These are phyloP conservation scores for Knoxdaviesia proteae DNA, from an alignment of 2,329 filamentous ascomycete species.

Conservation along the genomic window DNA sequence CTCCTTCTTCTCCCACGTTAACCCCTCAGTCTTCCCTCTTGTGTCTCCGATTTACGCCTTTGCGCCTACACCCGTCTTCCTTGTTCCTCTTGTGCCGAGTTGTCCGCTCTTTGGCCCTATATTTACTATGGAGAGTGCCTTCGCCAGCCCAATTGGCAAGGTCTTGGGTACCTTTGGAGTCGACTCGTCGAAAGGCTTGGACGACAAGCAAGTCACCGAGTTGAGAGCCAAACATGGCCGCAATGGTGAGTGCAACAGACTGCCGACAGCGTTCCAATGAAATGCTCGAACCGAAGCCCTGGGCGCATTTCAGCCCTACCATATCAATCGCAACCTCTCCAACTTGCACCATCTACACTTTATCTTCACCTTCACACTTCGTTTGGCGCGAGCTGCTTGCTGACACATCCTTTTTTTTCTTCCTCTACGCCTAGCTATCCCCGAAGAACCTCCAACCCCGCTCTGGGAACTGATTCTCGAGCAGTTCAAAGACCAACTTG, in stretches of 20 bases:
- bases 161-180: conserved; percentile 39
- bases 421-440: conserved; percentile 23
- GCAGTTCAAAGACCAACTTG: conserved; percentile 97
- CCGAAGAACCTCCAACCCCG: conserved; percentile 85
- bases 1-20: not conserved
- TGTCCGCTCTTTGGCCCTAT: no score
- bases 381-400: conserved; percentile 5
- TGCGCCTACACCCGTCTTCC: no score
- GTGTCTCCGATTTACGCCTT: not conserved
- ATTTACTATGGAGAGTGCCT: conserved; percentile 39
- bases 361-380: not conserved
- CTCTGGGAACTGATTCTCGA: conserved; percentile 93
- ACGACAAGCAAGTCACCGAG: conserved; percentile 33
- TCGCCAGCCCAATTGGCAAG: conserved; percentile 32
- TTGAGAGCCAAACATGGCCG: conserved; percentile 38
- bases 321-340: no score
- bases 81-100: no score
- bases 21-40: not conserved
- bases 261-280: conserved; percentile 5
- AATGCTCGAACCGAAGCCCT: not conserved
- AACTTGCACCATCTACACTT: no score
- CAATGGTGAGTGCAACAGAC: conserved; percentile 27
- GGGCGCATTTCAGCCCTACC: not conserved
- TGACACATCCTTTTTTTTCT: not conserved
- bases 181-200: conserved; percentile 31